Conservation (phyloP, 2,329 filamentous ascomycete species). For the Verticillium dahliae region DNA sequence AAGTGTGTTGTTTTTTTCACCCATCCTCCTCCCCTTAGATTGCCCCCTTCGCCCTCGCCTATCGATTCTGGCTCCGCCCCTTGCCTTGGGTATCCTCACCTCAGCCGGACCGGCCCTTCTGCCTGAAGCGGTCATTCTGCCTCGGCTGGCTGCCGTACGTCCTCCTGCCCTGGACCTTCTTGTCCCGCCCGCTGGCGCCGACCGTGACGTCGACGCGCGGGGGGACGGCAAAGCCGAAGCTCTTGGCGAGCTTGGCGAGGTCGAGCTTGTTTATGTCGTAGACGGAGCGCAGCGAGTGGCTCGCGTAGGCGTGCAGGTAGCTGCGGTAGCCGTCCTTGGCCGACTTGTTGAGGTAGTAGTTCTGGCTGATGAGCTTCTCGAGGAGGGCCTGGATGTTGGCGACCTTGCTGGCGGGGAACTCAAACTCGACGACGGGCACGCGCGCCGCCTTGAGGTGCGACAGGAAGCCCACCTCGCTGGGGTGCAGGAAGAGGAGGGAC, state of each 20-base stretch:
- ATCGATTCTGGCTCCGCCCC: background rate
- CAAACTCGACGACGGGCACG: constrained; percentile 92
- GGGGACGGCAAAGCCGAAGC: constrained; percentile 73
- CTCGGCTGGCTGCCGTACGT: constrained; percentile 74
- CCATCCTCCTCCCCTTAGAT: too few species aligned
- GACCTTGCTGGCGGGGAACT: constrained; percentile 89
- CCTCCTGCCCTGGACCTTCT: constrained; percentile 59
- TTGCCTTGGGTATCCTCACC: background rate
- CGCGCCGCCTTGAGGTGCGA: constrained; percentile 84
- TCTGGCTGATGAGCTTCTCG: constrained; percentile 88
- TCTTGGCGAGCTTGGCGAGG: constrained; percentile 75
- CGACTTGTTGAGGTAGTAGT: constrained; percentile 93
- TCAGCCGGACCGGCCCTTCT: background rate
- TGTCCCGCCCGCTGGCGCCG: constrained; percentile 73
- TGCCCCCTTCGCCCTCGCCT: too few species aligned
- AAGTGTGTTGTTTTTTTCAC: background rate
- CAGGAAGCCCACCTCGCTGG: constrained; percentile 86
- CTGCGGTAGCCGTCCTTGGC: constrained; percentile 75
- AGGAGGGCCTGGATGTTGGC: constrained; percentile 85
- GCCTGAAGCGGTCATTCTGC: constrained; percentile 30
- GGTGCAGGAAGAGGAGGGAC: constrained; percentile 88
- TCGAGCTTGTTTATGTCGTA: constrained; percentile 84
- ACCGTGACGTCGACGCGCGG: constrained; percentile 77
- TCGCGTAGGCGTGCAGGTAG: constrained; percentile 93
- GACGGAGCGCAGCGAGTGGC: constrained; percentile 48